Base-by-base conservation (phyloP, 805 yeast species). In the Candida cerambycidarum region DNA sequence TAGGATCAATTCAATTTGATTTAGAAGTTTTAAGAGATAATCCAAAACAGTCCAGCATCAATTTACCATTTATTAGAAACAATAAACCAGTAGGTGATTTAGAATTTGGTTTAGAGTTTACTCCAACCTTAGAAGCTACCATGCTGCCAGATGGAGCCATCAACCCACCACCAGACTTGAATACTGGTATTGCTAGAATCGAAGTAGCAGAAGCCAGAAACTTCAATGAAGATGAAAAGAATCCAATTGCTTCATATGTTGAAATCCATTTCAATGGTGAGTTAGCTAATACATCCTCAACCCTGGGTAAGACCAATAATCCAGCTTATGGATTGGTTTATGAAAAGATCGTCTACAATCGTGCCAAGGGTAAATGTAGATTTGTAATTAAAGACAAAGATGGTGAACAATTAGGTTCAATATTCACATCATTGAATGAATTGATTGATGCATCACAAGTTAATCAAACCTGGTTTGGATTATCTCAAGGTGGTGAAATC, bases 131-230 rank as follows among this genome's bases (percentile, higher is more conserved):
- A 47, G 72, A 79, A 65, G 72, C 79, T 44, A 62, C 71, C 52
- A 67, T 78, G 47, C 73, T 77, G 44, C 83, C 87, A 3, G 96
- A 89, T 62, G 97, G 97, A 39, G 83, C 90, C 2, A 72, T 77
- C 41, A 83, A 81, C 51, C 89, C 95, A 37, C 59, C 95, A 35
- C 96, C 96, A 34, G 97, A 89, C 51, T 78, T 88, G 60, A 92
- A 92, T 66, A 89, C 97, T 12, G 99, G 99, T 75, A 82, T 95
- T 54, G 80, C 84, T 15, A 75, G 82, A 55, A 67, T 92, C 52
- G 84, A 82, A 46, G 63, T 87, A 37, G 58, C 69, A 23, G 85
- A 80, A 52, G 83, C 85, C 18, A 79, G 88, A 65, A 78, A 72
- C 43, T 70, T 73, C 60, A 65, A 59, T 44, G 34, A 46, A 23